These are phyloP conservation scores for Alternaria rosae DNA, from an alignment of 2,329 filamentous ascomycete species.

Conservation along the genomic window DNA sequence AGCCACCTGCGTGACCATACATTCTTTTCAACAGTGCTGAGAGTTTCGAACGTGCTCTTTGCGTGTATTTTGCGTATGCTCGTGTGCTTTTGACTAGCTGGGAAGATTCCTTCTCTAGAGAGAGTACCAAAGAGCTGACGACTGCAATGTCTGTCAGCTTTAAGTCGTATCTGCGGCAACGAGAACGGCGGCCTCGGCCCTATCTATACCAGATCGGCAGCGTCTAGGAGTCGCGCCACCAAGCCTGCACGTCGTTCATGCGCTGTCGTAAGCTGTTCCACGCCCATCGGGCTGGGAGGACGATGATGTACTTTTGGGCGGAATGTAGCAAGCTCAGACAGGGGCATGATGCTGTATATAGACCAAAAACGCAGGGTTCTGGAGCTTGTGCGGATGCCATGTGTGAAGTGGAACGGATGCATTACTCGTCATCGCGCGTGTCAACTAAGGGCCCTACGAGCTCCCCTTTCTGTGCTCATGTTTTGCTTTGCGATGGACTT, in stretches of 20 bases:
- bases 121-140: not conserved
- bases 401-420: conserved; percentile 23
- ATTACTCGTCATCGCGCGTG: conserved; percentile 32
- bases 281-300: not conserved
- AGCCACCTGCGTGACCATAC: conserved; percentile 52
- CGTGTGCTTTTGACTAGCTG: not conserved
- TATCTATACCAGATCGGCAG: not conserved
- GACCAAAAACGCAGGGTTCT: conserved; percentile 24
- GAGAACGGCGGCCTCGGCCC: not conserved
- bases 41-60: not conserved
- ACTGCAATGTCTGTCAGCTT: not conserved
- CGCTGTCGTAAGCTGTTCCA: conserved; percentile 1
- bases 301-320: conserved; percentile 4
- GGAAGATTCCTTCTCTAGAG: not conserved
- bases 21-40: conserved; percentile 15
- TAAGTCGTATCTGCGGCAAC: not conserved
- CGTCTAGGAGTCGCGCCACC: not conserved
- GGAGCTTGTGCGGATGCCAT: conserved; percentile 30
- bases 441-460: conserved; percentile 21
- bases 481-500: conserved; percentile 24
- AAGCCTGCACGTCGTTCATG: not conserved
- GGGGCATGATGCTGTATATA: conserved; percentile 20
- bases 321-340: conserved; percentile 15
- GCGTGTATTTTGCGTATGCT: not conserved
- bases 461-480: conserved; percentile 25